These are phyloP conservation scores for Backusella tuberculispora DNA, from an alignment of 192 early-diverging fungal genomes.

Conservation along the genomic window DNA sequence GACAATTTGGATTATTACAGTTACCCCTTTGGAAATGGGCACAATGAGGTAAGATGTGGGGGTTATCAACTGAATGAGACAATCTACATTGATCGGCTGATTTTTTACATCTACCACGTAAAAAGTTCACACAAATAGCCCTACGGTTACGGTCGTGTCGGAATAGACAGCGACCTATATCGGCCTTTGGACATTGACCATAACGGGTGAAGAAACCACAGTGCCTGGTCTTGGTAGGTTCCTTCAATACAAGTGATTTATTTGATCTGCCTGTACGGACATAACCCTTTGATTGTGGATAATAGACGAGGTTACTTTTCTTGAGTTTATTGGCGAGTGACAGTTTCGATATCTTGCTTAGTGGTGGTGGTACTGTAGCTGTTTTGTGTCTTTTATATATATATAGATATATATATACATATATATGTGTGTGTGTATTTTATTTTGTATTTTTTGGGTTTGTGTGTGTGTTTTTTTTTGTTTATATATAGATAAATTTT, in stretches of 20 bases:
- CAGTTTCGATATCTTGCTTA: constrained; percentile 3
- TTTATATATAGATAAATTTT: not conserved
- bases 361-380: not conserved
- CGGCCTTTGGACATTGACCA: constrained; percentile 42
- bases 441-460: not conserved
- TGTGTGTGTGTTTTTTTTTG: not conserved
- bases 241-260: constrained; percentile 32
- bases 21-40: constrained; percentile 65
- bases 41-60: constrained; percentile 61
- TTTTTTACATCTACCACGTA: constrained; percentile 51
- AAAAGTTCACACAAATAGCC: constrained; percentile 55
- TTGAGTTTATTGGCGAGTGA: not conserved
- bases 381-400: constrained; percentile 5
- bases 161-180: constrained; percentile 41
- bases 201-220: constrained; percentile 40
- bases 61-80: constrained; percentile 59
- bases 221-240: constrained; percentile 12
- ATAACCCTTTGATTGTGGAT: constrained; percentile 34
- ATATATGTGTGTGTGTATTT: not conserved
- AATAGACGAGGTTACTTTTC: constrained; percentile 31
- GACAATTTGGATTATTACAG: constrained; percentile 58
- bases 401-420: too few relatives aligned
- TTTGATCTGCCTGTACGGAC: constrained; percentile 29
- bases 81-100: constrained; percentile 41
- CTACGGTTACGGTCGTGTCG: constrained; percentile 52